These are phyloP conservation scores for Coffea canephora DNA, from an alignment of 257 asterid species.

Conservation along the genomic window DNA sequence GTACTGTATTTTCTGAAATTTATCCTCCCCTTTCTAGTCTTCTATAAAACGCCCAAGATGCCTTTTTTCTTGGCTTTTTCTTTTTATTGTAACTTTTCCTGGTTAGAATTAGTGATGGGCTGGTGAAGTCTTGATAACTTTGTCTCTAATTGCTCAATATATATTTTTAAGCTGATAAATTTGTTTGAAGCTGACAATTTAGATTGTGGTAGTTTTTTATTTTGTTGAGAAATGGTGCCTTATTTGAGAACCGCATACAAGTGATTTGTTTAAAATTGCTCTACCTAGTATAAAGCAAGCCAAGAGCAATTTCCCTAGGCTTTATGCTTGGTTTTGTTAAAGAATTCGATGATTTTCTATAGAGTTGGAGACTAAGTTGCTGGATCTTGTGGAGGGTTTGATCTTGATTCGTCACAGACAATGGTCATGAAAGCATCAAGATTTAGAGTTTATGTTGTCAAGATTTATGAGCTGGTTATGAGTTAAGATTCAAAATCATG, in stretches of 20 bases:
- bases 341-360: background rate
- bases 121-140: too few species aligned
- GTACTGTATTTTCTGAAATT: conserved; percentile 22
- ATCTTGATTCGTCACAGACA: background rate
- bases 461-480: background rate
- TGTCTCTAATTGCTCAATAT: background rate
- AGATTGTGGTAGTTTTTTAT: background rate
- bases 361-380: too few species aligned
- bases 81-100: background rate
- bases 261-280: too few species aligned
- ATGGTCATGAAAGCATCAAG: background rate
- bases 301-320: too few species aligned
- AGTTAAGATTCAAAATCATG: conserved; percentile 1
- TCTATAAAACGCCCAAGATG: background rate
- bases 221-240: too few species aligned
- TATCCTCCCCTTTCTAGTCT: background rate
- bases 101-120: background rate
- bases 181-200: too few species aligned
- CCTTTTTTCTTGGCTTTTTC: background rate
- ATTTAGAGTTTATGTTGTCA: background rate
- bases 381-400: background rate
- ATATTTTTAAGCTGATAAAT: background rate
- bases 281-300: too few species aligned
- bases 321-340: background rate
- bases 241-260: too few species aligned